phyloP scores from a whole-genome alignment of 2,329 filamentous ascomycete genomes.

The Neocucurbitaria cava region DNA sequence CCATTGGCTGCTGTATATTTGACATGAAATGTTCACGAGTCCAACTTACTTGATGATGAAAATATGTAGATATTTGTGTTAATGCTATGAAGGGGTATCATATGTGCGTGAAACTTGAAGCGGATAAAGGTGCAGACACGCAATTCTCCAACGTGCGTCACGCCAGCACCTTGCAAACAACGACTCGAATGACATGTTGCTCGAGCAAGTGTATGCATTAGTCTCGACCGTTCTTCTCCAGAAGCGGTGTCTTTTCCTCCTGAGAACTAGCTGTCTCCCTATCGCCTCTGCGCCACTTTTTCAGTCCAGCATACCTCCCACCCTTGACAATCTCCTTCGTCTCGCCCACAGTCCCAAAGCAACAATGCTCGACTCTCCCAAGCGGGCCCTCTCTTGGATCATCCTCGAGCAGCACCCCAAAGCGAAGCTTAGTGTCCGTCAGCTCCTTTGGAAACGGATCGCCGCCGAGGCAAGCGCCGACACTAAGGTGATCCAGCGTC shows the following conservation, averaged over 20 bases:
- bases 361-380: conserved; percentile 47
- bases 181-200: neutral
- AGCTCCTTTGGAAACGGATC: conserved; percentile 51
- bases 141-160: neutral
- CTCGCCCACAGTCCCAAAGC: conserved; percentile 48
- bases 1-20: neutral
- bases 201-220: neutral
- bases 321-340: conserved; percentile 48
- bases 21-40: neutral
- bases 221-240: neutral
- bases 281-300: conserved; percentile 19
- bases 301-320: conserved; percentile 46
- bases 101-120: neutral
- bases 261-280: neutral
- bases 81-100: neutral
- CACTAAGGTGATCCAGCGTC: conserved; percentile 47
- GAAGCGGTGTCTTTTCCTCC: neutral
- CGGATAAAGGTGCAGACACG: neutral
- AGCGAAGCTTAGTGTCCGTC: conserved; percentile 46
- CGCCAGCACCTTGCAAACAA: neutral
- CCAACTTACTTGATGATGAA: neutral
- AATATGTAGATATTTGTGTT: neutral
- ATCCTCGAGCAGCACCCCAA: conserved; percentile 49
- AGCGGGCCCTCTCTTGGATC: conserved; percentile 39
- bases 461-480: conserved; percentile 50